Conservation (phyloP, 768 basidiomycete genomes). For the Aureoboletus auriporus region DNA sequence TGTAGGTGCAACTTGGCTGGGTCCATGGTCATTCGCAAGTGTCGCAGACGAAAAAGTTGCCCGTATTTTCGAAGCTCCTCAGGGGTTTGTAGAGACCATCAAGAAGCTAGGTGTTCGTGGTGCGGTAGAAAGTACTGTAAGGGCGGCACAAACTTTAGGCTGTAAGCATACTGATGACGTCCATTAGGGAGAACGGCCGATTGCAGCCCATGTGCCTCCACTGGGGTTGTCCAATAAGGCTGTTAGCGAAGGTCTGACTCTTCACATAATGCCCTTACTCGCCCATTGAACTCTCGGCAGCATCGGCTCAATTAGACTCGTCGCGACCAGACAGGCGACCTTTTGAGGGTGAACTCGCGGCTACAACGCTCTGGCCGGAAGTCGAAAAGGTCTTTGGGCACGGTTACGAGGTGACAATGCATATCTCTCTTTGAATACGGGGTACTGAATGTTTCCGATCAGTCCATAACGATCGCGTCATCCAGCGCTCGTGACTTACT, state of each 20-base stretch:
- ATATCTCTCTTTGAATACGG: background rate
- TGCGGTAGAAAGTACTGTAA: slow-evolving; percentile 50
- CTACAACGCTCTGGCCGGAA: slow-evolving; percentile 93
- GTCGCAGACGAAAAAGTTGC: slow-evolving; percentile 96
- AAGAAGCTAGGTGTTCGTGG: slow-evolving; percentile 46
- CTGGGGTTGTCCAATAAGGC: slow-evolving; percentile 95
- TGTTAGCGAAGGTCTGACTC: slow-evolving; percentile 53
- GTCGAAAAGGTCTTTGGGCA: slow-evolving; percentile 96
- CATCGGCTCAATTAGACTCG: slow-evolving; percentile 13
- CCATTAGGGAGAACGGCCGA: slow-evolving; percentile 56
- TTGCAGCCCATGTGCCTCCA: slow-evolving; percentile 87
- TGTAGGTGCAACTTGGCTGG: slow-evolving; percentile 72
- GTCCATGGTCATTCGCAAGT: slow-evolving; percentile 76
- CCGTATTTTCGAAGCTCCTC: slow-evolving; percentile 89
- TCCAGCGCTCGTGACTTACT: slow-evolving; percentile 68
- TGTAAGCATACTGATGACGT: slow-evolving; percentile 3
- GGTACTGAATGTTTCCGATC: background rate
- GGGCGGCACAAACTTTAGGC: background rate
- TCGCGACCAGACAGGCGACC: slow-evolving; percentile 42
- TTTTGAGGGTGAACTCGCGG: slow-evolving; percentile 87
- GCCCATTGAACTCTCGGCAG: slow-evolving; percentile 5
- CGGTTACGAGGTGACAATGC: slow-evolving; percentile 76
- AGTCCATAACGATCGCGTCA: slow-evolving; percentile 79
- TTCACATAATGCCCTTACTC: background rate
- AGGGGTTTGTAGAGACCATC: slow-evolving; percentile 67